Conservation (phyloP, 2,329 filamentous ascomycete species). For the Metarhizium guizhouense region DNA sequence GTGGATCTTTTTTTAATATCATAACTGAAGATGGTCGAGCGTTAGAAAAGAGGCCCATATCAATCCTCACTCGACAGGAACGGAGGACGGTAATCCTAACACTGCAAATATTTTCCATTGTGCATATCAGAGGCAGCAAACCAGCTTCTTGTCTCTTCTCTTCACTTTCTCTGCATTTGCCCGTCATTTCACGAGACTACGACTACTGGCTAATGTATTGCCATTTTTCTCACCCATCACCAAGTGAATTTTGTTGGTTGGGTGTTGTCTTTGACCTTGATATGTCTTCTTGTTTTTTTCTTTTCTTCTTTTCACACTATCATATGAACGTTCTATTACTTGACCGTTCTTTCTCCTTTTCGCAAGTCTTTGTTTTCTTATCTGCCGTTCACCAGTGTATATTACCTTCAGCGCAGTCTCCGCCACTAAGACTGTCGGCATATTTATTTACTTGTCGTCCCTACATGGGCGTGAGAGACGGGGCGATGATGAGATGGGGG, state of each 20-base stretch:
- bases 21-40: slow-evolving; percentile 5
- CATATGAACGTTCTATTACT: neutral
- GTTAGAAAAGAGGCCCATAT: slow-evolving; percentile 7
- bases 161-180: slow-evolving; percentile 13
- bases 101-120: neutral
- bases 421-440: slow-evolving; percentile 16
- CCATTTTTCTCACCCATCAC: slow-evolving; percentile 6
- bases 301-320: neutral
- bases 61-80: neutral
- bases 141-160: slow-evolving; percentile 8
- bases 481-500: neutral
- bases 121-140: neutral
- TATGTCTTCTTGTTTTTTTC: neutral
- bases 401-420: slow-evolving; percentile 20
- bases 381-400: slow-evolving; percentile 17
- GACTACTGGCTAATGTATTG: slow-evolving; percentile 26
- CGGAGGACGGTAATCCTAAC: neutral
- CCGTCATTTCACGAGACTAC: slow-evolving; percentile 21
- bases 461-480: neutral
- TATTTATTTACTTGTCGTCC: neutral
- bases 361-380: neutral
- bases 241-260: neutral
- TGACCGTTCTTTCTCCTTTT: slow-evolving; percentile 2
- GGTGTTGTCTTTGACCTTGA: slow-evolving; percentile 8
- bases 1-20: neutral